Conservation (phyloP, 2,329 filamentous ascomycete species). For the Rhynchosporium graminicola region DNA sequence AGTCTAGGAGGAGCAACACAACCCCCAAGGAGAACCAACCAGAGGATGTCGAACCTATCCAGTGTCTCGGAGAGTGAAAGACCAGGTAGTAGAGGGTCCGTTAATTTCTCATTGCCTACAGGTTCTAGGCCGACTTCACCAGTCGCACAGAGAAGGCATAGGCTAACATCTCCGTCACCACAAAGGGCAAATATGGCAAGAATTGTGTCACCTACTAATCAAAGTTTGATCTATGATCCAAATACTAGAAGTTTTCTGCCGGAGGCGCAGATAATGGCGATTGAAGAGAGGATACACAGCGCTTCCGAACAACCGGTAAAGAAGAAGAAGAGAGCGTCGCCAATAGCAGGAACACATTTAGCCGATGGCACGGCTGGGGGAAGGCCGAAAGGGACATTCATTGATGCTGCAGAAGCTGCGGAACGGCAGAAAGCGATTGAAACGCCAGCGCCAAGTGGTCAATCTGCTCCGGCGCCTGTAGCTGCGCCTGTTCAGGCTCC, state of each 20-base stretch:
- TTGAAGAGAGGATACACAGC: conserved; percentile 47
- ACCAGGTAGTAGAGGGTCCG: conserved; percentile 45
- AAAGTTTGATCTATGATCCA: conserved; percentile 61
- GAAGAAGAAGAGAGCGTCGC: conserved; percentile 42
- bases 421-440: conserved; percentile 13
- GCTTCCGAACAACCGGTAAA: conserved; percentile 45
- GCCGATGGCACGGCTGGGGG: conserved; percentile 53
- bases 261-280: conserved; percentile 46
- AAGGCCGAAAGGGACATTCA: conserved; percentile 50
- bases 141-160: conserved; percentile 27
- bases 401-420: conserved; percentile 42
- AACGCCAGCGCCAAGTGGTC: conserved; percentile 12
- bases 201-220: conserved; percentile 40
- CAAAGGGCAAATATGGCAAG: conserved; percentile 35
- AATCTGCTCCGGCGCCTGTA: conserved; percentile 11
- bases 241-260: conserved; percentile 65
- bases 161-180: conserved; percentile 39
- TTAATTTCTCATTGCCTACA: conserved; percentile 58
- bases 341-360: conserved; percentile 45
- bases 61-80: conserved; percentile 46
- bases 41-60: conserved; percentile 34
- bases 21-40: conserved; percentile 30
- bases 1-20: conserved; percentile 32
- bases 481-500: conserved; percentile 11
- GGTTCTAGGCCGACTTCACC: conserved; percentile 38